Base-by-base conservation (phyloP, 2,329 filamentous ascomycete genomes). In the Fusarium stilboides region DNA sequence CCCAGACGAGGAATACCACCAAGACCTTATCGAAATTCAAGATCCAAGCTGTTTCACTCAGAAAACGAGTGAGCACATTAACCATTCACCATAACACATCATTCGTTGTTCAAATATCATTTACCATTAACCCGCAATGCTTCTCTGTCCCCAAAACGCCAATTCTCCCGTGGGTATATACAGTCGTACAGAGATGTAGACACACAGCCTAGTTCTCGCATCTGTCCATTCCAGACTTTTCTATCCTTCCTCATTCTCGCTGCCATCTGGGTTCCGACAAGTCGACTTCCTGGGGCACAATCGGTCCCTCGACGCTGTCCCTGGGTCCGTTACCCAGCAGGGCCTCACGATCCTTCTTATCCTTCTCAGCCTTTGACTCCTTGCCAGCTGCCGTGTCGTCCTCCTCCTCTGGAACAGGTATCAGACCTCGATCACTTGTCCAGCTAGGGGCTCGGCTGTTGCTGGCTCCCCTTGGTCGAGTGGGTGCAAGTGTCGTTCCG, bases 371-470 rank as follows among this genome's bases (percentile, higher is more conserved):
- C 28, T 49, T 63, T 19, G 62, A 24, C 28, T 62, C 70, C 51
- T 68, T 73, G 31, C 70, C 57, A 15, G 50, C 45, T 10, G 49
- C 26, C 15, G 45, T 60, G 26, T 75, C 76, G 17, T 74, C 74
- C 4, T 80, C 80, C 69, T 80, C 80, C 68, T 82, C 81, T 3
- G 80, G 80, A 22, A 82, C 80, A 6, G 78, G 73, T 7, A 79
- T 77, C n/a, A 81, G 72, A 4, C 76, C 75, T 40, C 78, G 74
- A 50, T 81, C 81, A 43, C 77, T 81, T 8, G 68, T 73, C 74
- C 77, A 81, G 72, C 81, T 83, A 14, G 70, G 62, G 2, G 72
- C 70, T 17, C 80, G 75, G 9, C 72, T 74, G 44, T 75, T 67
- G 40, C 69, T 79, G 14, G 65, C 49, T 15, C 72, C 76, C 22